Base-by-base conservation (phyloP, 495 filamentous ascomycete genomes). In the Geoglossum glabrum region DNA sequence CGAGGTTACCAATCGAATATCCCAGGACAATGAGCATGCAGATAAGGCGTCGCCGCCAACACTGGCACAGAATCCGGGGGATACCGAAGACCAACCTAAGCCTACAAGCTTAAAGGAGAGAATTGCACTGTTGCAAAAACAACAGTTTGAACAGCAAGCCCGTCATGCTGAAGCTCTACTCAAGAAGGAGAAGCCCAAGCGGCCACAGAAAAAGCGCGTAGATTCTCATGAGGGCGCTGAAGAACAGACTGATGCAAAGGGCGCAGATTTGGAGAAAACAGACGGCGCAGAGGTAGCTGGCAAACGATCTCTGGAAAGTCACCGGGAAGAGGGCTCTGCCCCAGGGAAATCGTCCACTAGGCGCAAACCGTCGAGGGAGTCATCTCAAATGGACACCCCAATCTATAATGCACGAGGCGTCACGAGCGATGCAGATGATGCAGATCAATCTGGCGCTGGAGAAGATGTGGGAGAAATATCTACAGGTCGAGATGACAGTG, bases 81-180 rank as follows among this genome's bases (percentile, higher is more conserved):
- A 73, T 46, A 70, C 67, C 19, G 85, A 87, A 59, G 85, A 87
- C 50, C 80, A 85, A 64, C 88, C 89, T 1, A 92, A 95, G 69
- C 87, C 89, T 17, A 84, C 85, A 57, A 96, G 84, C 61, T 69
- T 98, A 60, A 98, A 97, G 68, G 92, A 98, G 59, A 73, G 92
- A 25, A 94, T 97, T 69, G 92, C 92, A 17, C 71, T 94, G 49
- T 73, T 98, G 11, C 92, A 98, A 67, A 90, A 87, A 66, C 90
- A 97, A 65, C 92, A 97, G 66, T 71, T 85, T 67, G 90, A 95
- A 64, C 85, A 89, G 61, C 83, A 87, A 34, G 73, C 79, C 56
- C 79, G 89, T 54, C 83, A 87, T 70, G 85, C 85, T 17, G 87
- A 90, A 34, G 80, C 79, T 9, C 74, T 74, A 15, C 82, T 86